Conservation (phyloP, 331 rosid genomes). For the Erythrophleum ivorense region DNA sequence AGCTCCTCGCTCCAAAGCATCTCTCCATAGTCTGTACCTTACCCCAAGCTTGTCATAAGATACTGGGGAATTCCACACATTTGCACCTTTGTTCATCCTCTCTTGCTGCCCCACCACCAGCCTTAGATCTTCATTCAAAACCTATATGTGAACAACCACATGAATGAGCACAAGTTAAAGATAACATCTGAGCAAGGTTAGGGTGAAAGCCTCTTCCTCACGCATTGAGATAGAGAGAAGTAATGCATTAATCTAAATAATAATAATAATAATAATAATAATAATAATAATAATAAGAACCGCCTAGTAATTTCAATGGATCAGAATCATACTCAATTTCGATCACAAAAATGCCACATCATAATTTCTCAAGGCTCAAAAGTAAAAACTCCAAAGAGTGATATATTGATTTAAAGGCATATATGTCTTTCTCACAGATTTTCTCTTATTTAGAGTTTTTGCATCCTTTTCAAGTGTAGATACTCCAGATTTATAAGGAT, state of each 20-base stretch:
- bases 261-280: too few relatives aligned
- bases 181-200: not conserved
- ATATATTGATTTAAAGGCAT: not conserved
- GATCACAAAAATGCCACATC: not conserved
- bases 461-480: not conserved
- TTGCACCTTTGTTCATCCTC: slow-evolving; percentile 81
- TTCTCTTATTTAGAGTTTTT: too few relatives aligned
- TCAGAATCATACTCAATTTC: not conserved
- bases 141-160: slow-evolving; percentile 48
- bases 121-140: slow-evolving; percentile 84
- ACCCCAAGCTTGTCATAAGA: slow-evolving; percentile 92
- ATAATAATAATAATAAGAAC: too few relatives aligned
- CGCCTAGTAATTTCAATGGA: too few relatives aligned
- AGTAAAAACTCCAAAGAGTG: not conserved
- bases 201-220: not conserved
- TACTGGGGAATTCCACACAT: slow-evolving; percentile 88
- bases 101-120: slow-evolving; percentile 93
- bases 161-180: not conserved
- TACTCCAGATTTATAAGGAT: not conserved
- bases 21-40: slow-evolving; percentile 88
- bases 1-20: slow-evolving; percentile 74
- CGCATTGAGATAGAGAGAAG: not conserved
- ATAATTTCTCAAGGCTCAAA: not conserved
- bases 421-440: too few relatives aligned
- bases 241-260: not conserved